Evolutionary conservation across 768 basidiomycete genomes (phyloP).

Genomic region (Mycena vulgaris): DNA sequence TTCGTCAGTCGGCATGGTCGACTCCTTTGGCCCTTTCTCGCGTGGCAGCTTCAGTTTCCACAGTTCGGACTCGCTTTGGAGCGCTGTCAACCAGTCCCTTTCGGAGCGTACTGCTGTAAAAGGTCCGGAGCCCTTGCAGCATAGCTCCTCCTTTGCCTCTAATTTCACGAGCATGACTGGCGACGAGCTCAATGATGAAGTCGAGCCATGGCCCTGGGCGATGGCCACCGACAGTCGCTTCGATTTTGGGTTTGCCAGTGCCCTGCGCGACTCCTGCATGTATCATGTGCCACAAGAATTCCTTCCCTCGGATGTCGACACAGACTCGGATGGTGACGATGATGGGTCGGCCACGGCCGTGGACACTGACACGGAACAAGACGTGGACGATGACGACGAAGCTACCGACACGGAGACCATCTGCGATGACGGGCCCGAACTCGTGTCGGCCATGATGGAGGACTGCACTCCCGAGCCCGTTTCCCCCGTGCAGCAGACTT

Average conservation of each 20-base stretch:
- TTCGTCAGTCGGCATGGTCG: background rate
- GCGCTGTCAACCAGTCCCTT: slow-evolving; percentile 12
- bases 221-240: background rate
- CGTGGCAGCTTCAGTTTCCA: slow-evolving; percentile 11
- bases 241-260: slow-evolving; percentile 28
- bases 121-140: background rate
- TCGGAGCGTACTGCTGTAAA: background rate
- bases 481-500: background rate
- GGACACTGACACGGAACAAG: background rate
- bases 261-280: slow-evolving; percentile 20
- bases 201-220: slow-evolving; percentile 26
- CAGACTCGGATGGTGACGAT: background rate
- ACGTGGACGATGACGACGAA: background rate
- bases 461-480: background rate
- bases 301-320: slow-evolving; percentile 19
- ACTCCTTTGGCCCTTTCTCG: background rate
- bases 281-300: slow-evolving; percentile 13
- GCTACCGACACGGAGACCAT: slow-evolving; percentile 17
- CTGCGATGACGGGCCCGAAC: background rate
- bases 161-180: slow-evolving; percentile 17
- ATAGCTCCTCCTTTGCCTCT: slow-evolving; percentile 9
- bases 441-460: background rate
- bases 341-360: background rate
- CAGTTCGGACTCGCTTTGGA: slow-evolving; percentile 2
- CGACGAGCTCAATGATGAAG: slow-evolving; percentile 25